Evolutionary conservation across 208 protist genomes (phyloP).

Genomic region (Crithidia fasciculata): DNA sequence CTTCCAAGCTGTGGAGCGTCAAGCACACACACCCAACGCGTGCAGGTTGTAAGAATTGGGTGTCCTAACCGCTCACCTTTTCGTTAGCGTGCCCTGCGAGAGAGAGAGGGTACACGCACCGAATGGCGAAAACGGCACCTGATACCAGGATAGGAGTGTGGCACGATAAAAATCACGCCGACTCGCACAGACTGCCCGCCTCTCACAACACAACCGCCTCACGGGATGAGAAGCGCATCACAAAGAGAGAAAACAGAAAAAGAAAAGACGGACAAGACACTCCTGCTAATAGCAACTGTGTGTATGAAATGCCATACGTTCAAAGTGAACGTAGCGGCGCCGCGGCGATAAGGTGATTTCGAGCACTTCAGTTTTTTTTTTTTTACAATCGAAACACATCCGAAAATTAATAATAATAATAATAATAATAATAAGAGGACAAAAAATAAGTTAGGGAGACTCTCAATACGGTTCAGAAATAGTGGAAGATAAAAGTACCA

Average conservation of each 20-base stretch:
- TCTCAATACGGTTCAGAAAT: background rate
- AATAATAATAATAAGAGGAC: background rate
- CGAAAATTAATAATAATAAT: no score
- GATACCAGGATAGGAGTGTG: constrained; percentile 5
- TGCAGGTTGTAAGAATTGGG: no score
- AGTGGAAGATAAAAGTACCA: background rate
- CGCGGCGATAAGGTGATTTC: no score
- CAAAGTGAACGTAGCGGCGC: background rate
- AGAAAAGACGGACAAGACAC: background rate
- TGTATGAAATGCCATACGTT: background rate
- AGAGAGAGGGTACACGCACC: background rate
- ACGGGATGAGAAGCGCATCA: no score
- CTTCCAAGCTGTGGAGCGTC: no score
- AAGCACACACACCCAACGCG: no score
- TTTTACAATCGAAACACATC: no score
- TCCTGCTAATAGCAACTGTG: background rate
- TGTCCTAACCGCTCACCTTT: no score
- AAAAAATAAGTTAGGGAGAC: background rate
- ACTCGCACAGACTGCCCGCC: background rate
- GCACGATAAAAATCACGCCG: no score
- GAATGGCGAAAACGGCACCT: background rate
- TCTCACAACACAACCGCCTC: no score
- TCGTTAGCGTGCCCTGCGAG: background rate
- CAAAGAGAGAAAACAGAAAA: background rate
- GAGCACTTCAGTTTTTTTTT: no score